These are phyloP conservation scores for Musa schizocarpa DNA, from an alignment of 176 grass and related monocot genomes.

Conservation along the genomic window DNA sequence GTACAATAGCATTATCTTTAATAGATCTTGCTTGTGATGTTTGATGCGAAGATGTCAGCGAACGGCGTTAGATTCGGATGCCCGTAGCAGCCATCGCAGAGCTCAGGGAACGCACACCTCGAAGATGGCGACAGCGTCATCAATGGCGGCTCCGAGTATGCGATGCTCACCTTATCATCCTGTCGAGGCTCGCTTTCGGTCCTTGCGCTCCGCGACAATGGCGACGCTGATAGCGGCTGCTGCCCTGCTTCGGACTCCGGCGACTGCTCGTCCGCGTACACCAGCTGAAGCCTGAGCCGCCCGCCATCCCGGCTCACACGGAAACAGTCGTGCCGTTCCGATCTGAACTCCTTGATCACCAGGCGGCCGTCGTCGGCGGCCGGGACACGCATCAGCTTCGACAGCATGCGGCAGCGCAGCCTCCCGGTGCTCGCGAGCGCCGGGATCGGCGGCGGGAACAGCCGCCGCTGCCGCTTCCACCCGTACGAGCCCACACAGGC, in stretches of 20 bases:
- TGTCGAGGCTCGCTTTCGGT: no score
- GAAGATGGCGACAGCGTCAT: no score
- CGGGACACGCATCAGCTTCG: background rate
- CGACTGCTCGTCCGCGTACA: background rate
- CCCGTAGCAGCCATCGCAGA: no score
- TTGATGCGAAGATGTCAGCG: no score
- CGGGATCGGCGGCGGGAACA: background rate
- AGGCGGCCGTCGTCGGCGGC: background rate
- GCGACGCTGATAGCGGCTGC: no score
- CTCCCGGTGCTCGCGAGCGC: background rate
- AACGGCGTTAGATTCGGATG: no score
- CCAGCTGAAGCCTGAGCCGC: slow-evolving; percentile 25
- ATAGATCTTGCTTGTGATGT: no score
- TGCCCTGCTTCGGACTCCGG: background rate
- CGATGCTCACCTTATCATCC: no score
- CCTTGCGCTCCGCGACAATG: no score
- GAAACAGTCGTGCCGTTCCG: slow-evolving; percentile 26
- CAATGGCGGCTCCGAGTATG: no score
- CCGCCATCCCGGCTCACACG: slow-evolving; percentile 9
- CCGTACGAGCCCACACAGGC: slow-evolving; percentile 7
- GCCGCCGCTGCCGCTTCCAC: background rate
- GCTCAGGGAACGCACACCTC: no score
- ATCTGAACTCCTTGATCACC: slow-evolving; percentile 22
- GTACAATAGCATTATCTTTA: no score
- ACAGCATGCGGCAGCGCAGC: background rate